phyloP scores from a whole-genome alignment of 371 early-diverging fungal species.

The Mortierella sp. region DNA sequence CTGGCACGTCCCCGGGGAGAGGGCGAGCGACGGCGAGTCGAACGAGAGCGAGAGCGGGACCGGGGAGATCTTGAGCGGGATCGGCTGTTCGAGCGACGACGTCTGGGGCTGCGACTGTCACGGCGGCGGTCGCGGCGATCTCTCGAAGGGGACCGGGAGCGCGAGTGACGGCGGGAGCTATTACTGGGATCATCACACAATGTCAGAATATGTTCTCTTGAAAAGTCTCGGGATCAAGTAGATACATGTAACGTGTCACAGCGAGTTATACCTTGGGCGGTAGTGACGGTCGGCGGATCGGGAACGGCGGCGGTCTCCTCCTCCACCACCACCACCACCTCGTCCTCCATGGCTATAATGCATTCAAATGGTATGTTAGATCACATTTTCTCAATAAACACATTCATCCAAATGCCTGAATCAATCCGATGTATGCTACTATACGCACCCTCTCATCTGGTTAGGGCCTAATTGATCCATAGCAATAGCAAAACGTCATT shows the following conservation, averaged over 20 bases:
- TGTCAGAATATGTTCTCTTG: background rate
- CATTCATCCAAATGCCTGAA: background rate
- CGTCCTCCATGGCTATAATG: constrained; percentile 14
- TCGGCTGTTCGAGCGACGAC: constrained; percentile 13
- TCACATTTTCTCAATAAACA: background rate
- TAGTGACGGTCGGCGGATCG: constrained; percentile 36
- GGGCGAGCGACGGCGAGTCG: constrained; percentile 31
- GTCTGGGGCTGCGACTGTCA: constrained; percentile 24
- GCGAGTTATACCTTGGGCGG: constrained; percentile 24
- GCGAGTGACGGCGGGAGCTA: constrained; percentile 41
- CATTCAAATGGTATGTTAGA: background rate
- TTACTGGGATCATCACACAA: background rate
- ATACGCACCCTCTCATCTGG: constrained; percentile 29
- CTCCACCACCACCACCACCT: constrained; percentile 12
- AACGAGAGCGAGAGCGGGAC: constrained; percentile 4
- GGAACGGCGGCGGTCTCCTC: constrained; percentile 32
- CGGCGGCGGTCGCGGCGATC: constrained; percentile 35
- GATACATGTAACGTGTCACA: no score
- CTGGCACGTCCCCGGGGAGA: constrained; percentile 20
- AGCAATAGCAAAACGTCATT: no score
- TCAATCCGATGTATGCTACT: background rate
- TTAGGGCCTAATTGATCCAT: constrained; percentile 10
- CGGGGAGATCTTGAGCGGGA: constrained; percentile 37
- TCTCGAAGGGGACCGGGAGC: constrained; percentile 38
- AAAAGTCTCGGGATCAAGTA: background rate